These are phyloP conservation scores for Leccinum variabile DNA, from an alignment of 1,284 basidiomycete species.

Conservation along the genomic window DNA sequence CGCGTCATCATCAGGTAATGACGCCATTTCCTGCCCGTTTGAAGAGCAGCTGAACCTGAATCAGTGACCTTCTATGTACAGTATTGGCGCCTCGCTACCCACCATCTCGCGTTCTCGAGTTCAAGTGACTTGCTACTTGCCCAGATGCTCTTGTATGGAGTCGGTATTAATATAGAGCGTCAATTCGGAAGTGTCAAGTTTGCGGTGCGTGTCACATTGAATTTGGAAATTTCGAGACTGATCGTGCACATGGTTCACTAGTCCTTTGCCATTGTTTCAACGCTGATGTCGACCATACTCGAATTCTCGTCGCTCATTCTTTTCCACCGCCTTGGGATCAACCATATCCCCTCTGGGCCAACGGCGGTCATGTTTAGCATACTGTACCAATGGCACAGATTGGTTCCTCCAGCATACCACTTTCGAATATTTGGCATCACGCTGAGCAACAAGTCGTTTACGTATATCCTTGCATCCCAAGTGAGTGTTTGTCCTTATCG, in stretches of 20 bases:
- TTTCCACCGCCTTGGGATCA: slow-evolving; percentile 64
- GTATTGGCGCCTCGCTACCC: slow-evolving; percentile 82
- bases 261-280: slow-evolving; percentile 75
- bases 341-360: slow-evolving; percentile 75
- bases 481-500: slow-evolving; percentile 38
- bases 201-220: slow-evolving; percentile 57
- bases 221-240: slow-evolving; percentile 1
- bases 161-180: slow-evolving; percentile 76
- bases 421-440: slow-evolving; percentile 76
- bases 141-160: slow-evolving; percentile 74
- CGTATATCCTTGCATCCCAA: slow-evolving; percentile 67
- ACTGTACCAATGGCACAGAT: slow-evolving; percentile 77
- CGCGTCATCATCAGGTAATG: slow-evolving; percentile 65
- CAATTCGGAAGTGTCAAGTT: slow-evolving; percentile 87
- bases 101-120: slow-evolving; percentile 80
- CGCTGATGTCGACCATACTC: slow-evolving; percentile 63
- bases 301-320: slow-evolving; percentile 65
- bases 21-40: background rate
- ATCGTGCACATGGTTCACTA: slow-evolving; percentile 32
- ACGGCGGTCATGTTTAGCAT: slow-evolving; percentile 71
- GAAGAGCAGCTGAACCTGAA: slow-evolving; percentile 26
- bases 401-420: slow-evolving; percentile 74
- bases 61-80: slow-evolving; percentile 37
- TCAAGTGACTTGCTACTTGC: slow-evolving; percentile 84
- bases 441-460: slow-evolving; percentile 73